Evolutionary conservation across 345 rosid genomes (phyloP).

Genomic region (Brassica cretica): DNA sequence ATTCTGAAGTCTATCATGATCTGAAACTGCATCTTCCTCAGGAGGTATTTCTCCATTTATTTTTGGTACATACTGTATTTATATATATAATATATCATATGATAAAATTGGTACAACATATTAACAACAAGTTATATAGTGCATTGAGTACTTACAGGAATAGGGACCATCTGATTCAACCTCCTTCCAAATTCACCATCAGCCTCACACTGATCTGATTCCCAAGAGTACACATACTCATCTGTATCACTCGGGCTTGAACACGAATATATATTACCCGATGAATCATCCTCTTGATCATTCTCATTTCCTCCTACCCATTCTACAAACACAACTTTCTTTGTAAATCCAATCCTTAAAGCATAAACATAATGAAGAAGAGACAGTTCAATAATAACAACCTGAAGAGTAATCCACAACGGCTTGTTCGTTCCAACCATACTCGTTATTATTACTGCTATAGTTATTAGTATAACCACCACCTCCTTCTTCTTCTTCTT

Average conservation of each 20-base stretch:
- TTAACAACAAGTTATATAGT: not conserved
- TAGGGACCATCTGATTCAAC: slow-evolving; percentile 74
- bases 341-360: not conserved
- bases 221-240: slow-evolving; percentile 62
- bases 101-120: not conserved
- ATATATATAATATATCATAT: not conserved
- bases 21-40: slow-evolving; percentile 84
- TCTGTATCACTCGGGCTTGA: slow-evolving; percentile 67
- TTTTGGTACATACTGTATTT: slow-evolving; percentile 80
- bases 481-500: slow-evolving; percentile 30
- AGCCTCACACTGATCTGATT: slow-evolving; percentile 56
- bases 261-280: slow-evolving; percentile 54
- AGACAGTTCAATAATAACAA: slow-evolving; percentile 20
- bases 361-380: not conserved
- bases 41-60: slow-evolving; percentile 97
- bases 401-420: slow-evolving; percentile 53
- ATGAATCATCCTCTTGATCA: slow-evolving; percentile 52
- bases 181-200: slow-evolving; percentile 80
- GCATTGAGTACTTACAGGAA: slow-evolving; percentile 56
- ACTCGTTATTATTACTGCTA: slow-evolving; percentile 23
- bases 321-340: slow-evolving; percentile 24
- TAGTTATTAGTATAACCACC: slow-evolving; percentile 42
- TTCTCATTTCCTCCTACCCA: slow-evolving; percentile 61
- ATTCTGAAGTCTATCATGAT: slow-evolving; percentile 82
- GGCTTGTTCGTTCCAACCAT: slow-evolving; percentile 51